phyloP scores from a whole-genome alignment of 1,139 yeast genomes.

The Groenewaldozyma auringiensis region DNA sequence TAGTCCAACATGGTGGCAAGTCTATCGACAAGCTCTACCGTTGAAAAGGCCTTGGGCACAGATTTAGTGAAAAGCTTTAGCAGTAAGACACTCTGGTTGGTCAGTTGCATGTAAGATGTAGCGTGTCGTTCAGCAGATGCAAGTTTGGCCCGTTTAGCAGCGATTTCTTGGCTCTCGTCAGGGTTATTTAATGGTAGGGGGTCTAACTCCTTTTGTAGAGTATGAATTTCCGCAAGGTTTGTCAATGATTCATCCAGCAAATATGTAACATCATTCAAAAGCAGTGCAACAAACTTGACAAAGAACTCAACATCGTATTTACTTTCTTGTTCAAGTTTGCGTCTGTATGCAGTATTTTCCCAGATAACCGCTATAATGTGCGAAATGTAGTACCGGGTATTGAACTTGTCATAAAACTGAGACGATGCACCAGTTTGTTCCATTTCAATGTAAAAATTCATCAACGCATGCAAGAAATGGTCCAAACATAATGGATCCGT shows the following conservation, averaged over 20 bases:
- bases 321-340: slow-evolving; percentile 63
- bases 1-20: slow-evolving; percentile 93
- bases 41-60: slow-evolving; percentile 78
- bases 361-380: slow-evolving; percentile 76
- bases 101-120: slow-evolving; percentile 70
- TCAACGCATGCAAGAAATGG: slow-evolving; percentile 69
- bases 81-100: slow-evolving; percentile 73
- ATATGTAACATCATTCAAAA: slow-evolving; percentile 90
- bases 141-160: slow-evolving; percentile 53
- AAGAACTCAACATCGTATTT: slow-evolving; percentile 63
- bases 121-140: slow-evolving; percentile 68
- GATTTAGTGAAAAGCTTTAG: slow-evolving; percentile 77
- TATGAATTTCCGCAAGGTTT: slow-evolving; percentile 70
- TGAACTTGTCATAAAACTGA: slow-evolving; percentile 94
- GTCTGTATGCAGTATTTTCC: slow-evolving; percentile 61
- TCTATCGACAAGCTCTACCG: slow-evolving; percentile 87
- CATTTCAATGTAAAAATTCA: slow-evolving; percentile 88
- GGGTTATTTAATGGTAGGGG: slow-evolving; percentile 11
- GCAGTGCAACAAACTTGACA: slow-evolving; percentile 84
- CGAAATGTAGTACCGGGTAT: slow-evolving; percentile 80
- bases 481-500: slow-evolving; percentile 54
- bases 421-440: slow-evolving; percentile 95
- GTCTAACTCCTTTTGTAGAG: slow-evolving; percentile 51
- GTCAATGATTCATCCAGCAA: slow-evolving; percentile 84
- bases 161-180: slow-evolving; percentile 17